These are phyloP conservation scores for Trametes sp. DNA, from an alignment of 1,284 basidiomycete genomes.

Conservation along the genomic window DNA sequence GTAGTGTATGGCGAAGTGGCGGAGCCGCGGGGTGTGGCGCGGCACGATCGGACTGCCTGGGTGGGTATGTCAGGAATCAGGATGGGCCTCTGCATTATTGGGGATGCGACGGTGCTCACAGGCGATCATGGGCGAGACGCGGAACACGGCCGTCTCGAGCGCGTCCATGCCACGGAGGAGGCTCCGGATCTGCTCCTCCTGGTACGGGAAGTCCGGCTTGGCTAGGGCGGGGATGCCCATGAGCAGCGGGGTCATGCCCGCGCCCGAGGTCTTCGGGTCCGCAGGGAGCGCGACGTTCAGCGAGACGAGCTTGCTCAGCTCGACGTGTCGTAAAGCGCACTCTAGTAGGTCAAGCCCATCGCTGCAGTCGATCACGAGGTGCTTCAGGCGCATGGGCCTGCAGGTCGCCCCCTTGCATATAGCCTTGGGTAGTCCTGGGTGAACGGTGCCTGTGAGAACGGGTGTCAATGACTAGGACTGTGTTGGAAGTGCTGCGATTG, in stretches of 20 bases:
- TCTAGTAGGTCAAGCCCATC: conserved; percentile 6
- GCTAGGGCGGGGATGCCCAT: neutral
- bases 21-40: neutral
- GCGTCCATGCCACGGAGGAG: neutral
- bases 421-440: neutral
- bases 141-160: neutral
- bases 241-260: neutral
- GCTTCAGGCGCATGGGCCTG: neutral
- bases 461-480: no score
- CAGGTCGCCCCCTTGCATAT: neutral
- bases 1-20: conserved; percentile 9
- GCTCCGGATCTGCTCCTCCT: neutral
- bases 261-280: neutral
- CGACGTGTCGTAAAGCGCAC: neutral
- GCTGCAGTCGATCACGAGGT: conserved; percentile 7
- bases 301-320: conserved; percentile 2
- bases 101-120: neutral
- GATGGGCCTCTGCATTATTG: no score
- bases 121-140: neutral
- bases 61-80: no score
- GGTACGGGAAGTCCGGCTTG: conserved; percentile 1
- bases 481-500: no score
- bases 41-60: conserved; percentile 1
- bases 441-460: neutral
- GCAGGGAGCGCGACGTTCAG: conserved; percentile 6